Base-by-base conservation (phyloP, 352 stramenopile genomes). In the Poterioochromonas sp. region DNA sequence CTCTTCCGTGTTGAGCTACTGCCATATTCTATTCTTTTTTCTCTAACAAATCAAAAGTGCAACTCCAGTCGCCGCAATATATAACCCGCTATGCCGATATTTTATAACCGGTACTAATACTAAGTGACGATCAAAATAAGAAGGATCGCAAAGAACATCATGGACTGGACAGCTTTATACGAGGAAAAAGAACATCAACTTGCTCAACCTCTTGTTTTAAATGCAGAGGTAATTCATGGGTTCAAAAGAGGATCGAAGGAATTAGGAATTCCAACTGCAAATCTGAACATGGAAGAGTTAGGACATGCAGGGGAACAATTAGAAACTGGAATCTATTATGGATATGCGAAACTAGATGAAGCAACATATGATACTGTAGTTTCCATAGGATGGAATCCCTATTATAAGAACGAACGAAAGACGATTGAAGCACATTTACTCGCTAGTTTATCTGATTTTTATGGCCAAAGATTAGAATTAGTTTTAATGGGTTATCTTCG, bases 171-270 rank as follows among this genome's bases (percentile, higher is more conserved):
- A 8, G 5, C 39, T 71, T 29, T 71, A 26, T 71, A 71, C 32
- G n/a, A n/a, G n/a, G 8, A 71, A 40, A 29, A 47, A 44, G 62
- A 41, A n/a, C 2, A 41, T 35, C 3, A 74, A 15, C 53, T 58
- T 58, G 20, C 35, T 54, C 2, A 35, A 44, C 65, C 65, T 26
- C 5, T 58, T 2, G 65, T 74, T 32, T n/a, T 74, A 22, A 39
- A 35, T 39, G 65, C 65, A 37, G 29, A 53, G 12, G 43, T 74
- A 34, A 37, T 74, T 39, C 65, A 74, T 74, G 65, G 65, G 22
- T 74, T 74, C 29, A 74, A 74, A 39, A 53, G 65, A 74, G 65
- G 65, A 29, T 74, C 65, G 5, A 74, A 74, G n/a, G 65, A 74
- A 54, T 37, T 74, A 22, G 65, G 65, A 37, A 74, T 74, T 54